Base-by-base conservation (phyloP, 139 green algal species). In the Volvox reticuliferus region DNA sequence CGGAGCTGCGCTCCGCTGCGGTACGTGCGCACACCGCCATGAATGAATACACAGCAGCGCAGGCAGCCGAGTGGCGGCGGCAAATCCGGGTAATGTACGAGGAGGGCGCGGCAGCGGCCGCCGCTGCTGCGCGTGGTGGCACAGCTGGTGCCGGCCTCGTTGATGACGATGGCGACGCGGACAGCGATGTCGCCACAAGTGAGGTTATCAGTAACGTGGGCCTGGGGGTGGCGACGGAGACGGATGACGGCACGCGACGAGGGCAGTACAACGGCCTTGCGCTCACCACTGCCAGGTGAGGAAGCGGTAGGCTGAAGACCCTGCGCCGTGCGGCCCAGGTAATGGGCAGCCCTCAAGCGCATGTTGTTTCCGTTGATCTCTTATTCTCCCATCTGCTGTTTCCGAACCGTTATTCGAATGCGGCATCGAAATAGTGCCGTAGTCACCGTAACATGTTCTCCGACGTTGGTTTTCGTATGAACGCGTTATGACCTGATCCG, bases 61-160 rank as follows among this genome's bases (percentile, higher is more conserved):
- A 89, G 69, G 85, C 85, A 44, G 28, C 85, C 28, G 85, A 62
- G 69, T 89, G 85, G 85, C 85, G 85, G 85, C 69, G 37, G 12
- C 69, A 82, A 17, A 82, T 89, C 44, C 14, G 21, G 13, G 35
- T 24, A 16, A 88, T 88, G 83, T 88, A 88, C 83, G 83, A 12
- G 12, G 36, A 33, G 12, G 69, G 83, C 35, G 65, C 32, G 63
- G 63, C 63, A 65, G 63, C 19, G 33, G 30, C 61, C 30, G 62
- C 62, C 1, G 63, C 82, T 18, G n/a, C 61, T 30, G 61, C 30
- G 28, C n/a, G 9, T 24, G 1, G 21, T 55, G 55, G 18, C 55
- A 16, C n/a, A 17, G 81, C 30, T 63, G 61, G 55, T 63, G 61
- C 30, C 55, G 81, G 81, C 28, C 18, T 71, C 28, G 79, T 28